Base-by-base conservation (phyloP, 768 basidiomycete genomes). In the Lactifluus subvellereus region DNA sequence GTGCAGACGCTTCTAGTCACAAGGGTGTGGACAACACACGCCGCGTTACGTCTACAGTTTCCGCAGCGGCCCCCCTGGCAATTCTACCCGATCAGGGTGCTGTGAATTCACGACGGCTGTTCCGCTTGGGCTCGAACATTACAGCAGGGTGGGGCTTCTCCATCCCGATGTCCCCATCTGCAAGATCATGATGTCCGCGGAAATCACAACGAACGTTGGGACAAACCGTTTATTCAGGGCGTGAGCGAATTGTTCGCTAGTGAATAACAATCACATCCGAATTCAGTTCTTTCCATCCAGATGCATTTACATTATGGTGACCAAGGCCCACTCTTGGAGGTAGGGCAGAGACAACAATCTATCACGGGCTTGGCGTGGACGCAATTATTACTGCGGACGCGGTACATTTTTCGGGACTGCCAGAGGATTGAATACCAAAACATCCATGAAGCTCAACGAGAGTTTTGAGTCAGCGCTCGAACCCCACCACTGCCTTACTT, bases 171-270 rank as follows among this genome's bases (percentile, higher is more conserved):
- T 53, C 43, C 16, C 20, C 35, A 20, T 18, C 20, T 54, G 35
- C 32, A 14, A 50, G 49, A 35, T n/a, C 35, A 9, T 53, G n/a
- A 58, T 22, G n/a, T 58, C 57, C 62, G 62, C 57, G 45, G 20
- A 47, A 20, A 47, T 47, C 20, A 54, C 57, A 48, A 64, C 13
- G 27, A 32, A 43, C 42, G 27, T 40, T 27, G 22, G 32, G 47
- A 11, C 2, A 48, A 3, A 13, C 11, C 3, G 27, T 27, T 27
- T 27, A 43, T 45, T 9, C 22, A 30, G 38, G 43, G 11, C 51
- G 32, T 27, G 59, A n/a, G 22, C 43, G 11, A 52, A 59, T n/a
- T 22, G 10, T 22, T 7, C 9, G 1, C 56, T 35, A 35, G 22
- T 40, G 37, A 10, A 50, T 40, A 47, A n/a, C 20, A 8, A 45